Evolutionary conservation across 163 green algal genomes (phyloP), one percentile per base, ranked within the genome.

Genomic region (Chlamydomonas reinhardtii): DNA sequence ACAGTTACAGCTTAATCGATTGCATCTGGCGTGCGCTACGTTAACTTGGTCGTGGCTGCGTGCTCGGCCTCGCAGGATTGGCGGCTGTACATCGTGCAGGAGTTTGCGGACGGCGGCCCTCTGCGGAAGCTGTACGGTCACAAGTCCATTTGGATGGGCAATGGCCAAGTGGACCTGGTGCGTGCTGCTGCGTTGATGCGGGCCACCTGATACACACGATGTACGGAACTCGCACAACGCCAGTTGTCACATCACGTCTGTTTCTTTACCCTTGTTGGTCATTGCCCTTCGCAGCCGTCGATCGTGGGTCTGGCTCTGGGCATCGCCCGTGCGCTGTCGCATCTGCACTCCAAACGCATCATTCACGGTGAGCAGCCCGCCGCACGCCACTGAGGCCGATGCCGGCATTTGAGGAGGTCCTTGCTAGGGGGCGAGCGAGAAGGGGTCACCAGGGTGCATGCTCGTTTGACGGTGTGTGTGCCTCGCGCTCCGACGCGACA

Each of bases 281-380:
- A 39, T 22, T 20, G n/a, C 48, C 37, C 48, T 56, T 19, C 14
- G 32, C 56, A 88, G 83, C 74, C 48, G 6, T 11, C 43, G 39
- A 64, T 88, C 22, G 32, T 88, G 65, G 65, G 24, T 12, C 25
- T 88, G 34, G 69, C 71, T 11, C 79, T 90, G 31, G 91, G 94
- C 65, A 90, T 95, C 9, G 90, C 91, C 15, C 32, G 72, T 0
- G 92, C 89, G 54, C 86, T 95, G 66, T 77, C 88, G 37, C 91
- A 94, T 85, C 88, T 96, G 43, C 93, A 95, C 78, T 82, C 82
- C 43, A 80, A 90, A 22, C 81, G 90, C n/a, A 93, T 95, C 32
- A 79, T 96, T 29, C 92, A 96, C 70, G 90, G 92, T 15, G 93
- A 94, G 74, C 11, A 2, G 62, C 1, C 25, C 12, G 25, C 17